Conservation (phyloP, 179 eudicot species). For the Beta lomatogona region DNA sequence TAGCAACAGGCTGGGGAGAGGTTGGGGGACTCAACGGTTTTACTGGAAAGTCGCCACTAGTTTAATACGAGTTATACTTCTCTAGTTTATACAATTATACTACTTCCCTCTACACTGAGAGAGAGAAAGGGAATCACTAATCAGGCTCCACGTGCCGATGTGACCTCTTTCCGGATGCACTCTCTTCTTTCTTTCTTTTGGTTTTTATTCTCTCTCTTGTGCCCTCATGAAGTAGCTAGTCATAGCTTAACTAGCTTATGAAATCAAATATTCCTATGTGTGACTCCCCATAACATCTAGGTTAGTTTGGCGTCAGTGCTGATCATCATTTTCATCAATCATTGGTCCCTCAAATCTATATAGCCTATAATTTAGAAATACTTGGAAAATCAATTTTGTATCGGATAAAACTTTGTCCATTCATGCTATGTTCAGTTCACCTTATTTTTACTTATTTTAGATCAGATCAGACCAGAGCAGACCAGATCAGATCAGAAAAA, state of each 20-base stretch:
- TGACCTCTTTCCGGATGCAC: slow-evolving; percentile 22
- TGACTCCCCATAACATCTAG: slow-evolving; percentile 16
- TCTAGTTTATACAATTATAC: too few species aligned
- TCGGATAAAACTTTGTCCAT: too few species aligned
- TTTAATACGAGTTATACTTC: slow-evolving; percentile 16
- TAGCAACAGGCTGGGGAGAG: slow-evolving; percentile 75
- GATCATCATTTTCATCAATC: slow-evolving; percentile 10
- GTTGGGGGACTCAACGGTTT: slow-evolving; percentile 34
- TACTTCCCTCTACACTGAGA: too few species aligned
- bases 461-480: too few species aligned
- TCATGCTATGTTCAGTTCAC: too few species aligned
- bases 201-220: not conserved
- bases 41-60: slow-evolving; percentile 27
- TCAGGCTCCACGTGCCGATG: slow-evolving; percentile 74
- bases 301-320: slow-evolving; percentile 1
- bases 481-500: too few species aligned
- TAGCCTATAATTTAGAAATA: too few species aligned
- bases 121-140: slow-evolving; percentile 26
- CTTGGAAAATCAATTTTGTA: not conserved
- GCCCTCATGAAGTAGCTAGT: too few species aligned
- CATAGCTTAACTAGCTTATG: too few species aligned
- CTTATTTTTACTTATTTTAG: too few species aligned
- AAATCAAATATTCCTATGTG: slow-evolving; percentile 15
- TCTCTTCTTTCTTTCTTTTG: not conserved
- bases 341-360: slow-evolving; percentile 7